Percentiles rank a stretch among this genome's conserved stretches.
Evolutionary conservation across 2,329 filamentous ascomycete genomes (phyloP).

Genomic region (Colletotrichum aenigma): DNA sequence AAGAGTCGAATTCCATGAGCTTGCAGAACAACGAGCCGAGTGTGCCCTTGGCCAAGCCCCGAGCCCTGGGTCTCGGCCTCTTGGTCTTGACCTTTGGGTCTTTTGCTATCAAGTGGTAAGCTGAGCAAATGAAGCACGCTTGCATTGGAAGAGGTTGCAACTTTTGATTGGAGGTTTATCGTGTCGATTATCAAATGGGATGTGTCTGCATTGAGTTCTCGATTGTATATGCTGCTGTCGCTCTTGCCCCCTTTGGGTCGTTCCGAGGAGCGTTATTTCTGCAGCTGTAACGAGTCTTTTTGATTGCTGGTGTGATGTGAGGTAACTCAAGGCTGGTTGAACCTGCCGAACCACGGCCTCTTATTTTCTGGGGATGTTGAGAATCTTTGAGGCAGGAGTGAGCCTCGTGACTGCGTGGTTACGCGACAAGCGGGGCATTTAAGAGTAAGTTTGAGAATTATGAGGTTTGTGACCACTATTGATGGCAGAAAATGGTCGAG

Average conservation of each 20-base stretch:
- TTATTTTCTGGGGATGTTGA: too few relatives aligned
- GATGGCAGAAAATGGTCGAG: background rate
- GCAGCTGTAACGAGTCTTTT: background rate
- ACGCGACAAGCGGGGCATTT: too few relatives aligned
- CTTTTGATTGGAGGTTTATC: too few relatives aligned
- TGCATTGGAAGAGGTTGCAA: too few relatives aligned
- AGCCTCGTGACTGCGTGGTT: too few relatives aligned
- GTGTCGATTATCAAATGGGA: too few relatives aligned
- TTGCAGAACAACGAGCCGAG: background rate
- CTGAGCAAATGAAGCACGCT: background rate
- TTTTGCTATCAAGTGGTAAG: rapidly evolving
- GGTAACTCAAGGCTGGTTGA: too few relatives aligned
- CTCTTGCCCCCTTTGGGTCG: too few relatives aligned
- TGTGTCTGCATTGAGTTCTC: background rate
- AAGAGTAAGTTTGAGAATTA: background rate
- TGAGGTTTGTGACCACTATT: background rate
- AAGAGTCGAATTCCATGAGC: background rate
- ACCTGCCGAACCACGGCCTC: too few relatives aligned
- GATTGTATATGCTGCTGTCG: too few relatives aligned
- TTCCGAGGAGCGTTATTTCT: too few relatives aligned
- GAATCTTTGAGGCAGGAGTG: too few relatives aligned
- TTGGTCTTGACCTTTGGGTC: background rate
- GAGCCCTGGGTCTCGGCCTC: background rate
- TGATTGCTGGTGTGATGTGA: background rate
- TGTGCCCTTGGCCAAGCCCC: background rate